Evolutionary conservation across 1,139 yeast species (phyloP).

Genomic region (Kurtzmaniella quercitrusa): DNA sequence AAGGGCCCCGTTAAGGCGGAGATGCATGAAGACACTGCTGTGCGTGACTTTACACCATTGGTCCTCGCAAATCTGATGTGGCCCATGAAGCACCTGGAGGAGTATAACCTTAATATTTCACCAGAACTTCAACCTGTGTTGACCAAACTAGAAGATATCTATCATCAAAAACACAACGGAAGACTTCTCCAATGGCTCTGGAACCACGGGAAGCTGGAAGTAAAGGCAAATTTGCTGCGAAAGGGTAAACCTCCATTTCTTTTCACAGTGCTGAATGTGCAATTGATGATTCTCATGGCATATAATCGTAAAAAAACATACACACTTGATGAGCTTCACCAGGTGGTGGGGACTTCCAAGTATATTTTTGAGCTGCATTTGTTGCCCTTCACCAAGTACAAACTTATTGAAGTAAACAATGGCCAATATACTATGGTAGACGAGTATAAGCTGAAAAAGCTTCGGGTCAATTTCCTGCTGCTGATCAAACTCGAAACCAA

Average conservation of each 20-base stretch:
- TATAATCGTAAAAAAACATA: constrained; percentile 64
- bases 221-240: constrained; percentile 81
- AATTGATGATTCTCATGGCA: constrained; percentile 79
- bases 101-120: constrained; percentile 39
- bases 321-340: constrained; percentile 58
- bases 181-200: constrained; percentile 93
- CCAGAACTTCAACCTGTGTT: constrained; percentile 61
- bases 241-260: constrained; percentile 81
- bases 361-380: constrained; percentile 72
- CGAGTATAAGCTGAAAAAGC: constrained; percentile 82
- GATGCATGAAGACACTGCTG: constrained; percentile 21
- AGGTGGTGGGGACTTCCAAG: constrained; percentile 63
- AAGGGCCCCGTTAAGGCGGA: constrained; percentile 61
- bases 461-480: constrained; percentile 79
- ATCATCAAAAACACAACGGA: constrained; percentile 76
- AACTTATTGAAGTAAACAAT: constrained; percentile 55
- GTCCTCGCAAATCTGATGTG: constrained; percentile 87
- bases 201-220: constrained; percentile 91
- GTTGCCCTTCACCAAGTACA: constrained; percentile 74
- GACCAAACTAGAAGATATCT: constrained; percentile 64
- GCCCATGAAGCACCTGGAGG: constrained; percentile 62
- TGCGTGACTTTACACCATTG: constrained; percentile 68
- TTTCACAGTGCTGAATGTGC: constrained; percentile 80
- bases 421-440: constrained; percentile 69
- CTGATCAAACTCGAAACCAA: constrained; percentile 76